Conservation (phyloP, 2,329 filamentous ascomycete species). For the Cladophialophora carrionii region DNA sequence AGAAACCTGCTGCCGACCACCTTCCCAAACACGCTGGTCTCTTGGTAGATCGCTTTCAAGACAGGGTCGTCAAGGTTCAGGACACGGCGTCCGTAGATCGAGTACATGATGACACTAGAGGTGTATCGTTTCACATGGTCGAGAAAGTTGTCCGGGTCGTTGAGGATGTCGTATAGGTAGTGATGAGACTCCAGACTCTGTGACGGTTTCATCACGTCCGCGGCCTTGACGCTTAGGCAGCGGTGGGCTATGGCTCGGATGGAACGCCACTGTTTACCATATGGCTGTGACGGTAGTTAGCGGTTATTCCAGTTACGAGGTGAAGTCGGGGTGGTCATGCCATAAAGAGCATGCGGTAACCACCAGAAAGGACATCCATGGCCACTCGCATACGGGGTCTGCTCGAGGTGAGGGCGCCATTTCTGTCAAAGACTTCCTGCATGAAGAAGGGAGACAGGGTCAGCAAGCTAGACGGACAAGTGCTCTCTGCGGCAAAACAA, state of each 20-base stretch:
- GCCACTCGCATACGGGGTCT: constrained; percentile 2
- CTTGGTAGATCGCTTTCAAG: constrained; percentile 15
- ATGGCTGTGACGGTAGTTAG: constrained; percentile 1
- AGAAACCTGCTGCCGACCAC: constrained; percentile 9
- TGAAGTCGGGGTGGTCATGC: not conserved
- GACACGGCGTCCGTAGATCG: constrained; percentile 6
- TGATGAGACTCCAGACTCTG: constrained; percentile 12
- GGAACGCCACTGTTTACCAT: constrained; percentile 17
- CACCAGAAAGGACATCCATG: constrained; percentile 17
- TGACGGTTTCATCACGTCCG: constrained; percentile 14
- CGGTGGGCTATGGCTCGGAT: constrained; percentile 12
- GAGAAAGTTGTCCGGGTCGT: constrained; percentile 4
- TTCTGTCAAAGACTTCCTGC: constrained; percentile 16
- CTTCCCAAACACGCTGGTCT: constrained; percentile 10
- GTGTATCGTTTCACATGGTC: constrained; percentile 18
- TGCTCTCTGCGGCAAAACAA: not conserved
- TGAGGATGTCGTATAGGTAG: constrained; percentile 16
- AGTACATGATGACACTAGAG: constrained; percentile 10
- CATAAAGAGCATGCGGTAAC: constrained; percentile 24
- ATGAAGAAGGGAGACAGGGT: not conserved
- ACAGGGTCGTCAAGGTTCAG: constrained; percentile 11
- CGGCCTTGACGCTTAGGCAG: constrained; percentile 13
- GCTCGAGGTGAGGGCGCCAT: constrained; percentile 9
- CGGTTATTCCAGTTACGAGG: not conserved
- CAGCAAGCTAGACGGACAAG: not conserved